Conservation (phyloP, 140 eudicot genomes). For the Flaveria floridana region DNA sequence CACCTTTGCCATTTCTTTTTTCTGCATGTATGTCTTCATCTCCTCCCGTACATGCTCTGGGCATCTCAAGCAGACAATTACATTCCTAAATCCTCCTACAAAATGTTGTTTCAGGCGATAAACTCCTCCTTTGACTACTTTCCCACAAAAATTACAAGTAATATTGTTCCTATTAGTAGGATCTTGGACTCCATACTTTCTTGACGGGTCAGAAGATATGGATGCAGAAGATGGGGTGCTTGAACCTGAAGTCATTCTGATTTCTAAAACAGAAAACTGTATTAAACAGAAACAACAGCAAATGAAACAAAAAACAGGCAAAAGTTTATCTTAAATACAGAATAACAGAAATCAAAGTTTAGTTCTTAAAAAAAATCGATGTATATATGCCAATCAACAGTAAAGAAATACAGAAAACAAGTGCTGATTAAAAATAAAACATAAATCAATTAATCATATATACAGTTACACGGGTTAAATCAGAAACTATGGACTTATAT, state of each 20-base stretch:
- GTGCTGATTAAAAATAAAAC: background rate
- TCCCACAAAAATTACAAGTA: constrained; percentile 13
- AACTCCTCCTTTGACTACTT: constrained; percentile 17
- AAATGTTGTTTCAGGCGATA: constrained; percentile 11
- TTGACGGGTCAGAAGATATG: background rate
- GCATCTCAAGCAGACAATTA: background rate
- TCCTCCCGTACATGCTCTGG: background rate
- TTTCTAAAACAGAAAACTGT: background rate
- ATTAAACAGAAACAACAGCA: background rate
- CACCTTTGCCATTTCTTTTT: constrained; percentile 16
- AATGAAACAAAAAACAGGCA: background rate
- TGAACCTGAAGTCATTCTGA: constrained; percentile 2
- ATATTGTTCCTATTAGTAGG: constrained; percentile 12
- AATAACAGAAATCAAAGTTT: background rate
- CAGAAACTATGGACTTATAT: background rate
- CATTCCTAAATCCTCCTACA: constrained; percentile 12
- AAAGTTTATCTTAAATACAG: background rate
- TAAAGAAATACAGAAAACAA: background rate
- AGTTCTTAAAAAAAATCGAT: background rate
- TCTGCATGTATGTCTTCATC: background rate
- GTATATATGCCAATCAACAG: background rate
- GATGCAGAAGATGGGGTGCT: constrained; percentile 12
- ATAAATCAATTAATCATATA: background rate
- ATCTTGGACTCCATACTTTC: constrained; percentile 12
- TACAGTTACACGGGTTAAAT: background rate